Evolutionary conservation across 495 filamentous ascomycete genomes (phyloP).

Genomic region (Hypoxylon crocopeplum): DNA sequence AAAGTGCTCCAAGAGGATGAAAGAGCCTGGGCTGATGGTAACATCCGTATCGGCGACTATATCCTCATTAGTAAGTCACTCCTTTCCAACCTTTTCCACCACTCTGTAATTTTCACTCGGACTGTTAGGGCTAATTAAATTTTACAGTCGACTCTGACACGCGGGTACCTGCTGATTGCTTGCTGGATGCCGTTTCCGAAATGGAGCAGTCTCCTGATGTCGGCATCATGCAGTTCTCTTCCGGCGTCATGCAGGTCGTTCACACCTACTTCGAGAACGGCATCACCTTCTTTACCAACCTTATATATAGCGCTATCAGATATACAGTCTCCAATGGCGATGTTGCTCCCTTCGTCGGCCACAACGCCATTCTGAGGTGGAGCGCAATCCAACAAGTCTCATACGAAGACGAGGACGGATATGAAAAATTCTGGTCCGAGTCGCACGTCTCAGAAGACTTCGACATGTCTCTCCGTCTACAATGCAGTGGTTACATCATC

Average conservation of each 20-base stretch:
- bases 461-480: slow-evolving; percentile 83
- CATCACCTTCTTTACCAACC: slow-evolving; percentile 85
- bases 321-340: slow-evolving; percentile 84
- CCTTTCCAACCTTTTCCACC: neutral
- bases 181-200: slow-evolving; percentile 78
- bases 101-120: no score
- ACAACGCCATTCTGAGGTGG: slow-evolving; percentile 84
- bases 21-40: slow-evolving; percentile 79
- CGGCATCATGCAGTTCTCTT: slow-evolving; percentile 81
- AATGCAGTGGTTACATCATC: slow-evolving; percentile 74
- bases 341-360: slow-evolving; percentile 80
- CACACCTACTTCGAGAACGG: slow-evolving; percentile 76
- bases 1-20: slow-evolving; percentile 74
- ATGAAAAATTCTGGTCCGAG: slow-evolving; percentile 86
- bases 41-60: slow-evolving; percentile 81
- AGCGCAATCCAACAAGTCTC: slow-evolving; percentile 77
- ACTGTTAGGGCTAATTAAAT: no score
- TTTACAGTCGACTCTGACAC: slow-evolving; percentile 82
- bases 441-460: slow-evolving; percentile 84
- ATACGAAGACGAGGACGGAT: slow-evolving; percentile 70
- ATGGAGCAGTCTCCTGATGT: slow-evolving; percentile 84
- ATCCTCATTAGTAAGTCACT: slow-evolving; percentile 66
- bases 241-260: slow-evolving; percentile 83
- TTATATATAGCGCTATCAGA: slow-evolving; percentile 79
- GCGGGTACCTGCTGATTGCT: slow-evolving; percentile 74